phyloP scores from a whole-genome alignment of 2,329 filamentous ascomycete genomes.

The Aspergillus sp. region DNA sequence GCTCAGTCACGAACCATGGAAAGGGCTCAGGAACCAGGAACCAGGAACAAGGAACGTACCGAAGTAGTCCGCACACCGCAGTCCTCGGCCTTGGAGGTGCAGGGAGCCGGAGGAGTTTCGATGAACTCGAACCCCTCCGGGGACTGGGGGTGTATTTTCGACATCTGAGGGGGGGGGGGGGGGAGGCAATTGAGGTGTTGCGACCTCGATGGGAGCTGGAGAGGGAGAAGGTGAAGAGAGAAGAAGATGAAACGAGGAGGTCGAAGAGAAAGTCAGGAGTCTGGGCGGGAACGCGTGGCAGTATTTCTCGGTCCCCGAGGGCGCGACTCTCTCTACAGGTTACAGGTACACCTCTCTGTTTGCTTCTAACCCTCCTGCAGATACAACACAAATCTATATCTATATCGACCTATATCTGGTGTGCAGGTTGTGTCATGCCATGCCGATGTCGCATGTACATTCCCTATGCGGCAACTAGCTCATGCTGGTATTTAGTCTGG shows the following conservation, averaged over 20 bases:
- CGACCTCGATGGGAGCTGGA: neutral
- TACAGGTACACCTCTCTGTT: too few relatives aligned
- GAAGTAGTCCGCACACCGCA: conserved; percentile 54
- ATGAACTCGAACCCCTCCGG: conserved; percentile 44
- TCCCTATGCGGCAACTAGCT: too few relatives aligned
- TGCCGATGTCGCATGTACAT: too few relatives aligned
- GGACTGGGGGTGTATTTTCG: conserved; percentile 36
- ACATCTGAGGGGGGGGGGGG: conserved; percentile 23
- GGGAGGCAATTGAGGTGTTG: conserved; percentile 8
- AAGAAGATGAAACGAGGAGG: neutral
- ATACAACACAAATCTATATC: too few relatives aligned
- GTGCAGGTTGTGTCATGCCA: too few relatives aligned
- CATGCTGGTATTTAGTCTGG: too few relatives aligned
- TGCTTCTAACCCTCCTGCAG: too few relatives aligned
- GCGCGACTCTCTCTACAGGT: too few relatives aligned
- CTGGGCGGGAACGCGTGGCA: too few relatives aligned
- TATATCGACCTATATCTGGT: too few relatives aligned
- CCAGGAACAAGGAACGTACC: conserved; percentile 34
- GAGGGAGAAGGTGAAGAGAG: neutral
- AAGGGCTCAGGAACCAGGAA: neutral
- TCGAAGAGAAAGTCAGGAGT: too few relatives aligned
- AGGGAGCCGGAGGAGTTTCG: conserved; percentile 50
- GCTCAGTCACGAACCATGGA: conserved; percentile 1
- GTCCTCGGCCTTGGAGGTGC: conserved; percentile 43
- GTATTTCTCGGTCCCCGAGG: too few relatives aligned